These are phyloP conservation scores for Podospora comata DNA, from an alignment of 495 filamentous ascomycete genomes.

Conservation along the genomic window DNA sequence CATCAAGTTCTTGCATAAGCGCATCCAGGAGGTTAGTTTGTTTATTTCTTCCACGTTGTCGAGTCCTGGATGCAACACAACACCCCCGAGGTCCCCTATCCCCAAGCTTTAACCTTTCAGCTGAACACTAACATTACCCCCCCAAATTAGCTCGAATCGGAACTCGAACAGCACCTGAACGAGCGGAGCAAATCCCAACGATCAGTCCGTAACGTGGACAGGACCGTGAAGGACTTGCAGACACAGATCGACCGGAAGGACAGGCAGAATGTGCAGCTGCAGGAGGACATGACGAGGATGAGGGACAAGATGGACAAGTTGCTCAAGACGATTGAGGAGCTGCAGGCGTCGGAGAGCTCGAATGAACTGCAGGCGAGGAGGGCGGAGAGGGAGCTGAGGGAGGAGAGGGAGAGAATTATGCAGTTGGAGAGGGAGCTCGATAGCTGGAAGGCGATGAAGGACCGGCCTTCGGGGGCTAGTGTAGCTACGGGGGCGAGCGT, in stretches of 20 bases:
- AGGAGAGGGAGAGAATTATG: slow-evolving; percentile 80
- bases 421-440: slow-evolving; percentile 87
- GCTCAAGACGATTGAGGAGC: slow-evolving; percentile 85
- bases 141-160: slow-evolving; percentile 70
- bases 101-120: slow-evolving; percentile 22
- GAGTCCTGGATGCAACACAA: neutral
- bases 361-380: slow-evolving; percentile 74
- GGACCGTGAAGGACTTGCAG: slow-evolving; percentile 90
- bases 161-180: slow-evolving; percentile 79
- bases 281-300: slow-evolving; percentile 74
- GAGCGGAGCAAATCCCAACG: slow-evolving; percentile 76
- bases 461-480: slow-evolving; percentile 43
- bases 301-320: slow-evolving; percentile 89
- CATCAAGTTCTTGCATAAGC: slow-evolving; percentile 88
- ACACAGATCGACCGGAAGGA: slow-evolving; percentile 89
- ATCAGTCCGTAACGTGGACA: slow-evolving; percentile 88
- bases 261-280: slow-evolving; percentile 72
- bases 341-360: slow-evolving; percentile 80
- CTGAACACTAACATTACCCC: neutral
- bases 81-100: slow-evolving; percentile 5
- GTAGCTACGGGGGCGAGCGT: slow-evolving; percentile 23
- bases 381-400: slow-evolving; percentile 83
- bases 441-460: slow-evolving; percentile 73
- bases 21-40: slow-evolving; percentile 84
- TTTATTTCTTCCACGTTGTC: neutral